These are phyloP conservation scores for Neonectria sp. DNA, from an alignment of 2,329 filamentous ascomycete species.

Conservation along the genomic window DNA sequence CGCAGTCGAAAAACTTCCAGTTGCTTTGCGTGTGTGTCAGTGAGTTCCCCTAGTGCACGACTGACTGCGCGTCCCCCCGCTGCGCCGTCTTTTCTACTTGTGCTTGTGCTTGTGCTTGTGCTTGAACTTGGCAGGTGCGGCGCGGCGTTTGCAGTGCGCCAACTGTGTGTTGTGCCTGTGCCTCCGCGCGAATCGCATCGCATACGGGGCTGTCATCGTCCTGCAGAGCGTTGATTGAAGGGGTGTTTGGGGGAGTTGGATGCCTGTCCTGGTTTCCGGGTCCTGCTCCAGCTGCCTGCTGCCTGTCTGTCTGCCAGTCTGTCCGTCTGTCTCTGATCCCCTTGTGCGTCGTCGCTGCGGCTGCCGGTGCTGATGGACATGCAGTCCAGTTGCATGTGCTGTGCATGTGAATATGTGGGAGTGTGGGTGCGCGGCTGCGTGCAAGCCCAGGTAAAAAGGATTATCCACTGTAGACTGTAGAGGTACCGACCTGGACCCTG, in stretches of 20 bases:
- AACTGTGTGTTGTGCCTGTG: neutral
- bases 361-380: conserved; percentile 3
- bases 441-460: conserved; percentile 16
- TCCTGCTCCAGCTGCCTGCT: neutral
- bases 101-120: too few species aligned
- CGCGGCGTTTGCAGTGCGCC: neutral
- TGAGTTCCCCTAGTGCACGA: neutral
- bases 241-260: neutral
- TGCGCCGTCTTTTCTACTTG: conserved; percentile 3
- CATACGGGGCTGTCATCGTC: neutral
- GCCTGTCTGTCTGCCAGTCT: neutral
- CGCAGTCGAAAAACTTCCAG: conserved; percentile 43
- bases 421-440: conserved; percentile 20
- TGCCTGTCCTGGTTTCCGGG: too few species aligned
- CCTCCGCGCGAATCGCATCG: conserved; percentile 5
- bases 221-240: neutral
- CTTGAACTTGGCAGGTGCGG: neutral
- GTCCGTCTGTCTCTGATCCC: neutral
- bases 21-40: conserved; percentile 15
- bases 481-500: conserved; percentile 6
- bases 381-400: conserved; percentile 30
- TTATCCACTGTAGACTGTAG: conserved; percentile 25
- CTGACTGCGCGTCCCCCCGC: too few species aligned
- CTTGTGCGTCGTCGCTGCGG: neutral
- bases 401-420: conserved; percentile 26